phyloP scores from a whole-genome alignment of 805 yeast genomes.

The Candida nanaspora region DNA sequence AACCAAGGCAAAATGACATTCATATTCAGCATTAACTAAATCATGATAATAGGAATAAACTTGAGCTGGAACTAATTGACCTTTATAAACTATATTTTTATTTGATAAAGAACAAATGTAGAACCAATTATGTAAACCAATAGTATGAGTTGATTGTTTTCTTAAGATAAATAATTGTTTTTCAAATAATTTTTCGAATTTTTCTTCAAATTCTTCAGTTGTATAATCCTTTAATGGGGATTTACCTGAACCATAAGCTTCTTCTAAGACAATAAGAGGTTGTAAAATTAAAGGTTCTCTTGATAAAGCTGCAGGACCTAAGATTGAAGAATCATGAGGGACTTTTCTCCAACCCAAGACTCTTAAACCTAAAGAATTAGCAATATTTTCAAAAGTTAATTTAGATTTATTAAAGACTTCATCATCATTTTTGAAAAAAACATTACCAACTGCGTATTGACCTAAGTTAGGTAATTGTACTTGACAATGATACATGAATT shows the following conservation, averaged over 20 bases:
- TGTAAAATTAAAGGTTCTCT: slow-evolving; percentile 89
- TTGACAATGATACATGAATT: slow-evolving; percentile 65
- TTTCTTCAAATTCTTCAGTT: slow-evolving; percentile 46
- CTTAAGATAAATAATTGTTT: slow-evolving; percentile 79
- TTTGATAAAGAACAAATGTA: slow-evolving; percentile 89
- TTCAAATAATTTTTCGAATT: slow-evolving; percentile 62
- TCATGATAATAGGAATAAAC: slow-evolving; percentile 94
- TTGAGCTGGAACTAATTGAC: slow-evolving; percentile 94
- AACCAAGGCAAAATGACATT: slow-evolving; percentile 92
- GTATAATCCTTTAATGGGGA: slow-evolving; percentile 28
- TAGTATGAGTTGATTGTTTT: slow-evolving; percentile 83
- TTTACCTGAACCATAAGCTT: slow-evolving; percentile 34
- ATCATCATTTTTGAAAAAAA: slow-evolving; percentile 86
- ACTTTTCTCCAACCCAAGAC: slow-evolving; percentile 94
- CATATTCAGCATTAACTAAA: slow-evolving; percentile 82
- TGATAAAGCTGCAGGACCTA: slow-evolving; percentile 91
- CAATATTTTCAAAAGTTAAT: slow-evolving; percentile 74
- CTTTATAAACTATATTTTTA: slow-evolving; percentile 91
- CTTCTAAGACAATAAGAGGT: slow-evolving; percentile 77
- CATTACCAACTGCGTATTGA: slow-evolving; percentile 91
- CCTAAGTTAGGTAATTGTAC: slow-evolving; percentile 69
- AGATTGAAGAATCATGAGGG: slow-evolving; percentile 88
- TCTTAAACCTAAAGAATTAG: slow-evolving; percentile 63
- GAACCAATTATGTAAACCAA: slow-evolving; percentile 95
- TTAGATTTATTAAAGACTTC: slow-evolving; percentile 63